A percentile compares a stretch with the other conserved stretches of the same genome.
phyloP scores from a whole-genome alignment of 2,329 filamentous ascomycete genomes.

The Scedosporium dehoogii region DNA sequence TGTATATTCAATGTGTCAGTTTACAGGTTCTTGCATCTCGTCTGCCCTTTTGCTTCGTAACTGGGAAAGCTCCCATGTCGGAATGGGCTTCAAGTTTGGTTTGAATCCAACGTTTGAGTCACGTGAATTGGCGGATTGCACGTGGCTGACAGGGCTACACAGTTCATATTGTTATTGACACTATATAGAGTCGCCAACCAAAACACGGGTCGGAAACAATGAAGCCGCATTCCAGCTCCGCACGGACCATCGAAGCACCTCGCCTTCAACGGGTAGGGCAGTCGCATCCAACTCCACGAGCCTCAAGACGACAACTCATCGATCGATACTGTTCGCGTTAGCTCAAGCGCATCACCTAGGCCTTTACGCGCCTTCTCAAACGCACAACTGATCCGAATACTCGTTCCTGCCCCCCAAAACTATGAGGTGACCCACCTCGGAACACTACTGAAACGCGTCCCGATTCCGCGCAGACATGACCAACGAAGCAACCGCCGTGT shows the following conservation, averaged over 20 bases:
- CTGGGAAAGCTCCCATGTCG: no score
- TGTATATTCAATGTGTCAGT: no score
- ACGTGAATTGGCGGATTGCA: neutral
- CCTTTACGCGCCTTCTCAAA: neutral
- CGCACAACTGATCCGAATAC: neutral
- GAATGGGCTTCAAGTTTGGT: neutral
- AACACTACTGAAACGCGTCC: neutral
- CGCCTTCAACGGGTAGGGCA: neutral
- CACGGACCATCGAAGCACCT: neutral
- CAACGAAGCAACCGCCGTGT: neutral
- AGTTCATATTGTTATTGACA: neutral
- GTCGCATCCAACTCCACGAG: neutral
- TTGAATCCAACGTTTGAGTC: neutral
- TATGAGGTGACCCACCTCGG: neutral
- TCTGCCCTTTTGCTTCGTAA: no score
- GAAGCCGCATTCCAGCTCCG: neutral
- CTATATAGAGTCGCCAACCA: neutral
- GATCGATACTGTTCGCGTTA: neutral
- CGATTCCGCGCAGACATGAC: constrained; percentile 6
- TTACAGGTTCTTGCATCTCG: no score
- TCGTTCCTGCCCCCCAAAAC: neutral
- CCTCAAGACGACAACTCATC: neutral
- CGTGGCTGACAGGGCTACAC: neutral
- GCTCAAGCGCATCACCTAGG: neutral
- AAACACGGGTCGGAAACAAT: no score